These are phyloP conservation scores for Chlorella sorokiniana DNA, from an alignment of 139 green algal species.

Conservation along the genomic window DNA sequence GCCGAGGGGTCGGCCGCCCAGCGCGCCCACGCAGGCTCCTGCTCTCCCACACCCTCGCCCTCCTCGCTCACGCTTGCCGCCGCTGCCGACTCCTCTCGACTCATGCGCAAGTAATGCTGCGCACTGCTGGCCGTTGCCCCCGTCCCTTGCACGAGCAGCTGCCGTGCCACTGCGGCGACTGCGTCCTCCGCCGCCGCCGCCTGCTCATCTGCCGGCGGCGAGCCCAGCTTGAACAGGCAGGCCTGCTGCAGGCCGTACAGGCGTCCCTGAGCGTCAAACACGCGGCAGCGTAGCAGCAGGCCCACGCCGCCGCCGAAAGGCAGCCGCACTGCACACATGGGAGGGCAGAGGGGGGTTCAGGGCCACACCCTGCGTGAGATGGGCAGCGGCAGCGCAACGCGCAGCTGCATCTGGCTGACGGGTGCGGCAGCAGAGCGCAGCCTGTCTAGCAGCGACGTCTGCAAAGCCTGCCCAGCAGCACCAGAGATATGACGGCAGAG, in stretches of 20 bases:
- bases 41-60: too few relatives aligned
- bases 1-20: background rate
- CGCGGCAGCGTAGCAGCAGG: constrained; percentile 36
- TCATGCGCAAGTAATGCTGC: too few relatives aligned
- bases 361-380: background rate
- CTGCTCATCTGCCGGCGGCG: background rate
- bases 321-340: constrained; percentile 3
- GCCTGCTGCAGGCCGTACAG: constrained; percentile 33
- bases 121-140: too few relatives aligned
- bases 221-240: constrained; percentile 20
- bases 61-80: too few relatives aligned
- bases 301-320: constrained; percentile 3
- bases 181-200: background rate
- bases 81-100: too few relatives aligned
- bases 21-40: background rate
- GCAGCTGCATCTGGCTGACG: too few relatives aligned
- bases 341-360: background rate
- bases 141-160: background rate
- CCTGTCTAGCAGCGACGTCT: too few relatives aligned
- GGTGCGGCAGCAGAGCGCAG: too few relatives aligned
- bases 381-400: too few relatives aligned
- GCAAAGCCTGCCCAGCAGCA: too few relatives aligned
- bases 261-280: background rate
- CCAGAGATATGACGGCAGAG: too few relatives aligned
- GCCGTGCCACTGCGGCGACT: background rate